Evolutionary conservation across 192 early-diverging fungal species (phyloP), one percentile per base, ranked within the genome.

Genomic region (Entophlyctis helioformis): DNA sequence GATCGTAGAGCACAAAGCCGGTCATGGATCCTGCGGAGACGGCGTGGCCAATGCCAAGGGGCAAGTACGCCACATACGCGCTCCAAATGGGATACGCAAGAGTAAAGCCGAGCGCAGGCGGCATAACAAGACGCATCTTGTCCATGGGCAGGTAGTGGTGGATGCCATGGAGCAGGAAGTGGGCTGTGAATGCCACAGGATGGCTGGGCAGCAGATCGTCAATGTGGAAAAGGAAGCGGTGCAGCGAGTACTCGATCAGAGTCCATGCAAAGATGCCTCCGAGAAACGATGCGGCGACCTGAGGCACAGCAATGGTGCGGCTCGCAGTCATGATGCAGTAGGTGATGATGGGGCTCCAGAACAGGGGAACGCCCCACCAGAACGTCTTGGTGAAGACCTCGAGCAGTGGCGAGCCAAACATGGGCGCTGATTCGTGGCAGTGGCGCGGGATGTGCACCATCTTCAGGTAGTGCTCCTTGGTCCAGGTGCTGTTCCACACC

Each of bases 121-220:
- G 93, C 87, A 94, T 91, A 5, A 97, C 93, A n/a, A 97, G 79
- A 9, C 93, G 82, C 65, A 91, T 53, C 76, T 70, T 83, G 56
- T 97, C 90, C 90, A 94, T 94, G 9, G 93, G 93, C 23, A 97
- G 60, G 61, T 84, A 94, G 57, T 97, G 90, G 63, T 97, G 93
- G 27, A 97, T 86, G 18, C 93, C 93, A 58, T 97, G 93, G 22
- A 91, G 69, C 55, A 85, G 46, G 57, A 97, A 97, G 53, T 97
- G 93, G 6, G 81, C 45, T 3, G 72, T 62, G 49, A 91, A 71
- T 13, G 80, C 78, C 25, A 79, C 43, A 18, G 76, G 82, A 42
- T 85, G 74, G 56, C 94, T 88, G 24, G 93, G 93, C 33, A 97
- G 61, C 45, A 78, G 59, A 10, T 82, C 75, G 59, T 97, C 93